Evolutionary conservation across 2,329 filamentous ascomycete species (phyloP).

Genomic region (Trichoderma sp.): DNA sequence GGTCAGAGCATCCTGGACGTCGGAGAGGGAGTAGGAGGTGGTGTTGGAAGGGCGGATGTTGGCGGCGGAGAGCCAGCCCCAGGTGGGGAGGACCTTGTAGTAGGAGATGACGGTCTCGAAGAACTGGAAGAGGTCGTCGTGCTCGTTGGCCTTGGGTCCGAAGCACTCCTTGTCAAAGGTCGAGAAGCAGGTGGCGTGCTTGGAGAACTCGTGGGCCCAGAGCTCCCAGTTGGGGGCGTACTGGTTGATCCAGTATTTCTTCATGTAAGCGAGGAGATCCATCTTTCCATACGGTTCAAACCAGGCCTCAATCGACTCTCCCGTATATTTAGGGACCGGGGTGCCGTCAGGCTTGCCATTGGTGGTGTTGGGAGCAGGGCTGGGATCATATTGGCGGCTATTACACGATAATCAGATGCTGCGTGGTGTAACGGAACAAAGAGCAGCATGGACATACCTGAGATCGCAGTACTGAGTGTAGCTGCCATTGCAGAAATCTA

Average conservation of each 20-base stretch:
- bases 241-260: slow-evolving; percentile 63
- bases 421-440: neutral
- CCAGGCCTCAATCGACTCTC: slow-evolving; percentile 59
- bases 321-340: slow-evolving; percentile 59
- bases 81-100: slow-evolving; percentile 61
- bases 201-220: slow-evolving; percentile 69
- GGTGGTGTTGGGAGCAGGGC: slow-evolving; percentile 63
- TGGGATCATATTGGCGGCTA: slow-evolving; percentile 63
- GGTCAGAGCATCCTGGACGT: slow-evolving; percentile 53
- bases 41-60: slow-evolving; percentile 60
- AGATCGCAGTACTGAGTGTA: slow-evolving; percentile 70
- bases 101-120: slow-evolving; percentile 62
- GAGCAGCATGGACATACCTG: slow-evolving; percentile 27
- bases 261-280: slow-evolving; percentile 66
- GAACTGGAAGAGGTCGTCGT: slow-evolving; percentile 64
- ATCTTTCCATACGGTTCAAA: slow-evolving; percentile 57
- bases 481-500: slow-evolving; percentile 51
- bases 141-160: slow-evolving; percentile 55
- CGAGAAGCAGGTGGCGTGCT: slow-evolving; percentile 68
- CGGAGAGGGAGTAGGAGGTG: slow-evolving; percentile 55
- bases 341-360: slow-evolving; percentile 54
- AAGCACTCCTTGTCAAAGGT: slow-evolving; percentile 68
- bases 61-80: slow-evolving; percentile 56
- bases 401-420: neutral
- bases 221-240: slow-evolving; percentile 57